A percentile compares a stretch with the other conserved stretches of the same genome.
Evolutionary conservation across 176 grass and related monocot genomes (phyloP).

Genomic region (Eragrostis nindensis): DNA sequence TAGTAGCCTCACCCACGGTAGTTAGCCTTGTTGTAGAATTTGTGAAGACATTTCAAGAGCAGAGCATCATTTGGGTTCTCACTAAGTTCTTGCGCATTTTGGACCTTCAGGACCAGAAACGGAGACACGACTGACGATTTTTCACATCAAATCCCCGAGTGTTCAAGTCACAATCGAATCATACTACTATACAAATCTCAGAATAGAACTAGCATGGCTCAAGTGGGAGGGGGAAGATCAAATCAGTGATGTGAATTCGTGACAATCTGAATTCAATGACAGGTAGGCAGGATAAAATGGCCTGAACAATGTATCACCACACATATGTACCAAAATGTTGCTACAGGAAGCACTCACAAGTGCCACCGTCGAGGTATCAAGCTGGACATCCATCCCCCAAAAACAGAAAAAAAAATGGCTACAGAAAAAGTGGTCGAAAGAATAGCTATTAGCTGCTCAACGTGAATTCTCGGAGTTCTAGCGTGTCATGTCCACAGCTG

Average conservation of each 20-base stretch:
- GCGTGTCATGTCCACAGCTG: background rate
- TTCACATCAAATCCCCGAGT: background rate
- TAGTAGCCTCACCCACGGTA: no score
- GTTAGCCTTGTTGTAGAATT: no score
- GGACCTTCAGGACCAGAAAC: background rate
- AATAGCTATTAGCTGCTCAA: slow-evolving; percentile 35
- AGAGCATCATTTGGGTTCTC: no score
- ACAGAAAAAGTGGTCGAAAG: slow-evolving; percentile 51
- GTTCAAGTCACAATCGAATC: background rate
- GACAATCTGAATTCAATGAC: slow-evolving; percentile 13
- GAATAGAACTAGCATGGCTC: background rate
- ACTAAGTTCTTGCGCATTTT: background rate
- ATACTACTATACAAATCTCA: background rate
- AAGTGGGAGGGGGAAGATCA: background rate
- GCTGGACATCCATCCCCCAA: slow-evolving; percentile 40
- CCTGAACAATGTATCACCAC: slow-evolving; percentile 38
- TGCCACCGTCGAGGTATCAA: slow-evolving; percentile 35
- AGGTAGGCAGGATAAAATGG: background rate
- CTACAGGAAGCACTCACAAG: slow-evolving; percentile 26
- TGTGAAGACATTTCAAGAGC: no score
- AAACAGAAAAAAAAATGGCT: slow-evolving; percentile 41
- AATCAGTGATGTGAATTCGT: slow-evolving; percentile 11
- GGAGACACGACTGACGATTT: background rate
- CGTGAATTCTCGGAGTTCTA: slow-evolving; percentile 32
- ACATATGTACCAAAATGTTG: slow-evolving; percentile 62